phyloP scores from a whole-genome alignment of 495 filamentous ascomycete species.

The Xylaria castorea region DNA sequence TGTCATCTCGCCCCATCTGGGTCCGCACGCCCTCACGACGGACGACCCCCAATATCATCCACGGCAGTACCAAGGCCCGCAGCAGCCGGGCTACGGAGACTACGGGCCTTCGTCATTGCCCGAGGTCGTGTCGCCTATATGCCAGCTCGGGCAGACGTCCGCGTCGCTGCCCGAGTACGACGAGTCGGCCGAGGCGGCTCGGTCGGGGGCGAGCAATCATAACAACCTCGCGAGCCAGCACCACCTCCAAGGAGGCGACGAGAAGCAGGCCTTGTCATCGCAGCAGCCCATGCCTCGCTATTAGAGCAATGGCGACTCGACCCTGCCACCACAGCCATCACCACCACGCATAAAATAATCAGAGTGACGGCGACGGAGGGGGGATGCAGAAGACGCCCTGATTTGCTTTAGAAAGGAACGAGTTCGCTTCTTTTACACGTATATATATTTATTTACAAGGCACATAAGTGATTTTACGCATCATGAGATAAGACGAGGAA shows the following conservation, averaged over 20 bases:
- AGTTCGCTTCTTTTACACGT: not conserved
- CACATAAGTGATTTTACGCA: not conserved
- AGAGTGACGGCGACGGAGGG: not conserved
- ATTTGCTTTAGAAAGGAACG: not conserved
- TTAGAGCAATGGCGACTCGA: not conserved
- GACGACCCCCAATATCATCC: not conserved
- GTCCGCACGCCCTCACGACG: not conserved
- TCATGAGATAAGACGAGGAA: not conserved
- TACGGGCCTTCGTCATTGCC: not conserved
- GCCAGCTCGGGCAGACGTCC: slow-evolving; percentile 21
- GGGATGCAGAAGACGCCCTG: not conserved
- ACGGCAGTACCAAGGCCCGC: slow-evolving; percentile 1
- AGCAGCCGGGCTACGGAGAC: not conserved
- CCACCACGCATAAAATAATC: not conserved
- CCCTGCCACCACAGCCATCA: not conserved
- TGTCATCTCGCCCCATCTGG: not conserved
- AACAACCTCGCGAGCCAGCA: not conserved
- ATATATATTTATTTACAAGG: not conserved
- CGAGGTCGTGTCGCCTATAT: slow-evolving; percentile 22
- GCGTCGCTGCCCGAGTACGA: slow-evolving; percentile 24
- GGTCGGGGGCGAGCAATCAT: slow-evolving; percentile 1
- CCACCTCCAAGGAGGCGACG: not conserved
- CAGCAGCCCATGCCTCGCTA: slow-evolving; percentile 19
- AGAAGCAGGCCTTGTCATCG: slow-evolving; percentile 17
- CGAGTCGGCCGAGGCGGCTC: slow-evolving; percentile 10